Conservation (phyloP, 345 rosid species). For the Gossypium stocksii region DNA sequence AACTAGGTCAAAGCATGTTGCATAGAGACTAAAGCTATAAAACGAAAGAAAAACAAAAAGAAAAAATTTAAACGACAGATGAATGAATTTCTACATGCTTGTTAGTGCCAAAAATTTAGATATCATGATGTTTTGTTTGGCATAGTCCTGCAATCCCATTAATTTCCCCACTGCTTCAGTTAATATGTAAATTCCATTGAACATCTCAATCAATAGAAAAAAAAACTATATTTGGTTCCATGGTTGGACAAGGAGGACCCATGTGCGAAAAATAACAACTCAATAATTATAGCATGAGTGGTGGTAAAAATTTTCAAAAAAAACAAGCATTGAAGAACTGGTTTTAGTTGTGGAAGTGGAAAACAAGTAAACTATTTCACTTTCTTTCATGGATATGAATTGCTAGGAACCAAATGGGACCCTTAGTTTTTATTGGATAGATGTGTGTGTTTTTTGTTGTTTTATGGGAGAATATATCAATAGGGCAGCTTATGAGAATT, state of each 20-base stretch:
- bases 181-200: neutral
- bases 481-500: slow-evolving; percentile 2
- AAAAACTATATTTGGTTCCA: neutral
- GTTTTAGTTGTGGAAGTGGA: slow-evolving; percentile 7
- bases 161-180: neutral
- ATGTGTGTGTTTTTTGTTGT: neutral
- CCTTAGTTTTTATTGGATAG: neutral
- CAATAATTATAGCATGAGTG: slow-evolving; percentile 32
- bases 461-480: neutral
- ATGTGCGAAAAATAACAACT: slow-evolving; percentile 23
- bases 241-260: slow-evolving; percentile 38
- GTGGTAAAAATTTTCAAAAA: slow-evolving; percentile 1
- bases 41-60: neutral
- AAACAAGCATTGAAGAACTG: neutral
- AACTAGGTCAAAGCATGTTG: slow-evolving; percentile 11
- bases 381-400: neutral
- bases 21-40: slow-evolving; percentile 14
- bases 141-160: neutral
- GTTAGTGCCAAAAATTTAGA: slow-evolving; percentile 34
- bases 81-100: slow-evolving; percentile 34
- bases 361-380: slow-evolving; percentile 8
- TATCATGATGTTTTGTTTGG: slow-evolving; percentile 24
- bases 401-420: neutral
- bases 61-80: neutral
- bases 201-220: neutral